A percentile compares a stretch with the other conserved stretches of the same genome.
These are phyloP conservation scores for Hymenotorrendiella dingleyae DNA, from an alignment of 2,329 filamentous ascomycete species.

Conservation along the genomic window DNA sequence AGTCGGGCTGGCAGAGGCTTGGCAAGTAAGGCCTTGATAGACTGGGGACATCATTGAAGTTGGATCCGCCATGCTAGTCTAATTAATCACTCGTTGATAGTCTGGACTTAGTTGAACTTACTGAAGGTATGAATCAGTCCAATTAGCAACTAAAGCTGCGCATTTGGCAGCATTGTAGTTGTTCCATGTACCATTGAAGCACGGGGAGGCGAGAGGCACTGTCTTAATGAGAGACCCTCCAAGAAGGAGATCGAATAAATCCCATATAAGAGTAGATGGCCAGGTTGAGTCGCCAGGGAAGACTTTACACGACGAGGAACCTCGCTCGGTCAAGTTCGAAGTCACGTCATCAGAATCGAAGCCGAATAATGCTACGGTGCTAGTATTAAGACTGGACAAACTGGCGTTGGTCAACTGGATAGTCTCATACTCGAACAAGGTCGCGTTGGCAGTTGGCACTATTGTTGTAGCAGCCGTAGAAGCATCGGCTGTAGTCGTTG, in stretches of 20 bases:
- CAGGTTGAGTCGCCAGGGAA: conserved; percentile 30
- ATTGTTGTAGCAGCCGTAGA: conserved; percentile 8
- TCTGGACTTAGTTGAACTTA: conserved; percentile 4
- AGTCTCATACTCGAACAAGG: conserved; percentile 11
- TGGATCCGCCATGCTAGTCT: conserved; percentile 33
- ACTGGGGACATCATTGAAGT: conserved; percentile 44
- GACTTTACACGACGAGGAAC: conserved; percentile 18
- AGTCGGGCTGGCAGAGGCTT: conserved; percentile 29
- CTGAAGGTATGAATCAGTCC: conserved; percentile 32
- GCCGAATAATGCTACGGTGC: conserved; percentile 10
- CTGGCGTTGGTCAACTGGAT: conserved; percentile 18
- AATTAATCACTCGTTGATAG: conserved; percentile 23
- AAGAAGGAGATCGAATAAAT: conserved; percentile 38
- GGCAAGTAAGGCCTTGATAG: conserved; percentile 37
- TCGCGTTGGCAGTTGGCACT: not conserved
- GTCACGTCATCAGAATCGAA: conserved; percentile 30
- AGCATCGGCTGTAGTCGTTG: conserved; percentile 1
- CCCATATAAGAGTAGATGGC: conserved; percentile 42
- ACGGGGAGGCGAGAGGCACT: conserved; percentile 37
- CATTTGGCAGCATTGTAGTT: conserved; percentile 24
- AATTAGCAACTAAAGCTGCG: conserved; percentile 28
- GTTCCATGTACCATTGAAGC: conserved; percentile 32
- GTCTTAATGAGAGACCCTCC: conserved; percentile 38
- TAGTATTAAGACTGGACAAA: conserved; percentile 9
- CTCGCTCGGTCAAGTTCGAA: not conserved